Base-by-base conservation (phyloP, 2,329 filamentous ascomycete genomes). In the Penicillium sp. region DNA sequence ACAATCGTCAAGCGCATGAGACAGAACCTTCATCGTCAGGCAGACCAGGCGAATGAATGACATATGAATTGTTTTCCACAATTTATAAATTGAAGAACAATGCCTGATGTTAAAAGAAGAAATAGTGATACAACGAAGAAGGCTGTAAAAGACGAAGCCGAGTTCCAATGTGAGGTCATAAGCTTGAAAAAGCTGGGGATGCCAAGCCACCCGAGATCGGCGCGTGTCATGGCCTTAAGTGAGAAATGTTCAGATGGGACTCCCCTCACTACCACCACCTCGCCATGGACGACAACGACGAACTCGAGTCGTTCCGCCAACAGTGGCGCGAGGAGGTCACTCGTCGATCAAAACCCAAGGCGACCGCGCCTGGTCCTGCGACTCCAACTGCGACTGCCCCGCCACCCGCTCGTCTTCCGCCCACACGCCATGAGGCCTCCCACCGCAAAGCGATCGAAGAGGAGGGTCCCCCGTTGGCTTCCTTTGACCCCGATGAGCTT, bases 261-360 rank as follows among this genome's bases (percentile, higher is more conserved):
- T 18, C 5, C 18, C 18, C 35, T 48, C 26, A n/a, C 31, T 8
- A 31, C 47, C 40, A 40, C 50, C 42, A 54, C 52, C 52, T 57
- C 56, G 70, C 57, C 42, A 78, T 77, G 75, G 70, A 67, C 35
- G 73, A 78, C 62, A 81, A 85, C 70, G 81, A 87, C 49, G 92
- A 96, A 73, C 84, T 97, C 58, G 90, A 96, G 74, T 87, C 84
- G 44, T 97, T 97, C 76, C 87, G 93, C 62, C 83, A 85, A 68
- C 83, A 91, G 80, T 97, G 92, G 92, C 85, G 85, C 57, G 88
- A 90, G 64, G 92, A 97, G 71, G 89, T 96, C 7, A 76, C 78
- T 16, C 79, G 79, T 44, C 78, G 80, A 69, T 79, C 75, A 37
- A 70, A 64, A 32, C 59, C 60, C 39, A 59, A 50, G 50, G 29